Conservation (phyloP, 441 rosid genomes). For the Populus hybrid region DNA sequence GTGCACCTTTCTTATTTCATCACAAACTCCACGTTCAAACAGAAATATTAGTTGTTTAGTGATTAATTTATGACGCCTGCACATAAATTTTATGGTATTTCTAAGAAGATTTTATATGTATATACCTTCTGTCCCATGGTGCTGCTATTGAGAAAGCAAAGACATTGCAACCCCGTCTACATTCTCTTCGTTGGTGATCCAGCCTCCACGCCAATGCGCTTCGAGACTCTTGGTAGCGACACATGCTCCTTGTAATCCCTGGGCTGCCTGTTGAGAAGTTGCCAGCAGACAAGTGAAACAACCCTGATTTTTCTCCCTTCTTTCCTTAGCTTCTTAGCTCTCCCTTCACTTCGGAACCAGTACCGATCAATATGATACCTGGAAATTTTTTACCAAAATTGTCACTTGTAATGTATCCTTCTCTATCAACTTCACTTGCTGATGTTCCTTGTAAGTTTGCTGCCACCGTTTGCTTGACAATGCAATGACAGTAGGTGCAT, state of each 20-base stretch:
- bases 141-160: conserved; percentile 17
- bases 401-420: conserved; percentile 31
- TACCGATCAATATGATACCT: conserved; percentile 31
- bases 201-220: conserved; percentile 28
- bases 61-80: too few species aligned
- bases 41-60: too few species aligned
- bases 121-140: not conserved
- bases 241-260: conserved; percentile 28
- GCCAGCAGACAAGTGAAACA: conserved; percentile 36
- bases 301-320: conserved; percentile 31
- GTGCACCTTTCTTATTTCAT: too few species aligned
- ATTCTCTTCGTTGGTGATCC: conserved; percentile 27
- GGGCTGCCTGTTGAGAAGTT: conserved; percentile 23
- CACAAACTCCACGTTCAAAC: too few species aligned
- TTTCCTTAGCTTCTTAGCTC: conserved; percentile 20
- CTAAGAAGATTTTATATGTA: too few species aligned
- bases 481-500: conserved; percentile 25
- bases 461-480: conserved; percentile 30
- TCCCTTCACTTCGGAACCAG: conserved; percentile 32
- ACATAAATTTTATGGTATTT: too few species aligned
- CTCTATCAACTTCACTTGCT: conserved; percentile 15
- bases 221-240: conserved; percentile 15
- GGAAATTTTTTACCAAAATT: conserved; percentile 20
- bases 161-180: conserved; percentile 22
- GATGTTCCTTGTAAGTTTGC: conserved; percentile 29